Conservation (phyloP, 192 early-diverging fungal genomes). For the Podila epigama region DNA sequence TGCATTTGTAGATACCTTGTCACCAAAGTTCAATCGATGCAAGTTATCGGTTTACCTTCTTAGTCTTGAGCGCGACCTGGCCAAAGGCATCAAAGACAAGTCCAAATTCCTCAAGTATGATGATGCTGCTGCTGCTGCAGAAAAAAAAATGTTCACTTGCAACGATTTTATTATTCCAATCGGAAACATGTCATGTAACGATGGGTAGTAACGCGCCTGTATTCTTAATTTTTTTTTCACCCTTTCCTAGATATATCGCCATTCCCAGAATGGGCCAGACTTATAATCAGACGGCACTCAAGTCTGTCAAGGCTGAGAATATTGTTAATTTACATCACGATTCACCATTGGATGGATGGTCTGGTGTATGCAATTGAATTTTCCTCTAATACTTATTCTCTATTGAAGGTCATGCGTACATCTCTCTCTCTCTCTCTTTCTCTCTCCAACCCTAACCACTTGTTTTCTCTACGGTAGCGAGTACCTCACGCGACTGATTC, state of each 20-base stretch:
- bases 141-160: no score
- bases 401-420: not conserved
- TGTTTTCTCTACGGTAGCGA: constrained; percentile 2
- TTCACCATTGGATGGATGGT: not conserved
- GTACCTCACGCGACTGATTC: constrained; percentile 9
- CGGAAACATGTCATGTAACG: not conserved
- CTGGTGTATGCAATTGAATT: not conserved
- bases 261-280: constrained; percentile 10
- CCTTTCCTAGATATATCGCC: constrained; percentile 3
- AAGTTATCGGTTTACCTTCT: constrained; percentile 35
- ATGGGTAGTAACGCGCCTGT: not conserved
- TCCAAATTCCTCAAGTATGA: constrained; percentile 29
- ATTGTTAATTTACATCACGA: constrained; percentile 1
- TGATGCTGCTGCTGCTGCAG: no score
- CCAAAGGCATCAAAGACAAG: constrained; percentile 8
- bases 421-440: not conserved
- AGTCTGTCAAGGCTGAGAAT: not conserved
- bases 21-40: constrained; percentile 36
- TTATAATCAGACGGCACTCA: constrained; percentile 6
- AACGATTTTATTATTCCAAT: not conserved
- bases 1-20: constrained; percentile 20
- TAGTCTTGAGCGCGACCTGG: constrained; percentile 34
- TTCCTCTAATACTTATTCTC: not conserved
- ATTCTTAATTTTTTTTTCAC: constrained; percentile 1
- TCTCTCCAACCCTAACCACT: not conserved